A percentile compares a stretch with the other conserved stretches of the same genome.
phyloP scores from a whole-genome alignment of 305 asterid species.

The Fraxinus latifolia region DNA sequence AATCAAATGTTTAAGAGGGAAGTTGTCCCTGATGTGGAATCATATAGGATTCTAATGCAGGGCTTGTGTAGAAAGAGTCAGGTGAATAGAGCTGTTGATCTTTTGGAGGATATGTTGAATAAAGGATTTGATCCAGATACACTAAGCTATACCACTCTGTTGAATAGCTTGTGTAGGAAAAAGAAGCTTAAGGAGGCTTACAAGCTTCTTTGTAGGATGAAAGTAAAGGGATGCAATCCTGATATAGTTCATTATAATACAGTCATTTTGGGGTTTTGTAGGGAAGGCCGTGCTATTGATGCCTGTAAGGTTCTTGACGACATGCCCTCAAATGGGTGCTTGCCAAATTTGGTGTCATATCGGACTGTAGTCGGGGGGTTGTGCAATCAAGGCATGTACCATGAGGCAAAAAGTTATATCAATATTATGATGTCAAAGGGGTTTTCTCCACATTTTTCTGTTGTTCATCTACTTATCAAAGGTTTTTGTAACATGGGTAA shows the following conservation, averaged over 20 bases:
- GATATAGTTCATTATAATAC: constrained; percentile 85
- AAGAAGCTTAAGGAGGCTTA: constrained; percentile 87
- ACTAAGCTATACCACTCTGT: constrained; percentile 67
- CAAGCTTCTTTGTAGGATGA: constrained; percentile 92
- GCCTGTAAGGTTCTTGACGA: constrained; percentile 82
- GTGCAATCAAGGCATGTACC: constrained; percentile 70
- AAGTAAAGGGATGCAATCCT: constrained; percentile 81
- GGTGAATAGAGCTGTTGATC: constrained; percentile 78
- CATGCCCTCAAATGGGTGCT: constrained; percentile 78
- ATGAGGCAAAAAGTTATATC: constrained; percentile 57
- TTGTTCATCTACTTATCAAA: constrained; percentile 49
- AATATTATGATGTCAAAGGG: constrained; percentile 56
- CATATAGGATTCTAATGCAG: constrained; percentile 77
- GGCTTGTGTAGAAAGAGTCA: constrained; percentile 90
- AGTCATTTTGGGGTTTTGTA: constrained; percentile 72
- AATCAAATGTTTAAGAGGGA: constrained; percentile 75
- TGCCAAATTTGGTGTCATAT: constrained; percentile 73
- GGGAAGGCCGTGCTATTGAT: constrained; percentile 70
- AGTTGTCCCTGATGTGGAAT: constrained; percentile 67
- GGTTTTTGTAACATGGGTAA: constrained; percentile 66
- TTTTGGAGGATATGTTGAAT: constrained; percentile 89
- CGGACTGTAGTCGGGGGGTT: constrained; percentile 67
- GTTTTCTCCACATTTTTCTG: constrained; percentile 65
- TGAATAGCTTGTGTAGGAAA: constrained; percentile 84
- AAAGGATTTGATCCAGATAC: constrained; percentile 87